phyloP scores from a whole-genome alignment of 202 grass and related monocot species.

The Digitaria exilis region DNA sequence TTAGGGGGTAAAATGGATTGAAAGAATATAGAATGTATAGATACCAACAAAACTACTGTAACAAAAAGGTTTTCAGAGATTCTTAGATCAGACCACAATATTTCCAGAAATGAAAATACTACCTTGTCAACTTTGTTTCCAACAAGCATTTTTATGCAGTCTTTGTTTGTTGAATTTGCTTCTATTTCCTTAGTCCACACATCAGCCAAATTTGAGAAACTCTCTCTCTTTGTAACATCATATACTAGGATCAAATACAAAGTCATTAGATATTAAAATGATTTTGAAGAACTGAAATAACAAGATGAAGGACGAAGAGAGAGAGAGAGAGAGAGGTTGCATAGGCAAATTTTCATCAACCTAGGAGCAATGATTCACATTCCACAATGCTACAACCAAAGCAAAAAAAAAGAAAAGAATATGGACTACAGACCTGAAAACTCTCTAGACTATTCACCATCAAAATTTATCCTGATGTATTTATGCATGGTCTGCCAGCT shows the following conservation, averaged over 20 bases:
- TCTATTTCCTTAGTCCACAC: conserved; percentile 94
- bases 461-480: not conserved
- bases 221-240: conserved; percentile 91
- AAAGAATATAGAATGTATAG: conserved; percentile 4
- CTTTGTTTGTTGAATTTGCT: conserved; percentile 70
- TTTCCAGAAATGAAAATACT: conserved; percentile 14
- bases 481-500: not conserved
- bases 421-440: not conserved
- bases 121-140: conserved; percentile 99
- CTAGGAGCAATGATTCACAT: not conserved
- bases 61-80: not conserved
- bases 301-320: not conserved
- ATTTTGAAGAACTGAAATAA: conserved; percentile 6
- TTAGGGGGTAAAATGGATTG: not conserved
- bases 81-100: not conserved
- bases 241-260: conserved; percentile 69
- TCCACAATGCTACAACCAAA: not conserved
- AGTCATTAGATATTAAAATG: conserved; percentile 30
- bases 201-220: conserved; percentile 93
- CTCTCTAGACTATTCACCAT: conserved; percentile 9
- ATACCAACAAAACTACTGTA: not conserved
- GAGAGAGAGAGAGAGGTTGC: not conserved
- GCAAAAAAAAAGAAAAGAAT: conserved; percentile 19
- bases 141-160: conserved; percentile 96
- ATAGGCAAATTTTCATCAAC: conserved; percentile 4